Evolutionary conservation across 108 stramenopile species (phyloP).

Genomic region (Nannochloropsis oceanica): DNA sequence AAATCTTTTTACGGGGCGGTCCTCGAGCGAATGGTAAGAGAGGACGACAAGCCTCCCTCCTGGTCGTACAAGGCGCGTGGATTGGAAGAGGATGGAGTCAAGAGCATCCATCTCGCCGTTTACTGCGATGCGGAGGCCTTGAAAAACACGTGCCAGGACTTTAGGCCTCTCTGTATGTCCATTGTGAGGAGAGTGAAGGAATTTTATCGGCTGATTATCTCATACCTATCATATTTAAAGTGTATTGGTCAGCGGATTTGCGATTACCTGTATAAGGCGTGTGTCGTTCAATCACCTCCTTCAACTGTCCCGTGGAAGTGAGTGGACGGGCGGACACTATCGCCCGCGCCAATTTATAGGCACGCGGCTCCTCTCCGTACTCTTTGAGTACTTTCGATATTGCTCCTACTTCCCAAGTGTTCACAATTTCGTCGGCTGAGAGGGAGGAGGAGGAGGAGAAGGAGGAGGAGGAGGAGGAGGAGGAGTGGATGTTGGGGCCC

Average conservation of each 20-base stretch:
- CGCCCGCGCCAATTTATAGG: constrained; percentile 9
- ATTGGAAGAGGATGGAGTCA: constrained; percentile 15
- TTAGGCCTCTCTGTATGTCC: not conserved
- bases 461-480: not conserved
- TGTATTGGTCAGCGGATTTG: too few relatives aligned
- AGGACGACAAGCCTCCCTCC: constrained; percentile 20
- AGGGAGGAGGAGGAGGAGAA: too few relatives aligned
- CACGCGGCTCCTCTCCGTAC: not conserved
- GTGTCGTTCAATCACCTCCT: constrained; percentile 3
- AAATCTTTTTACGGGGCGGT: not conserved
- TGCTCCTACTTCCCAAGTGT: not conserved
- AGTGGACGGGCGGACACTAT: constrained; percentile 20
- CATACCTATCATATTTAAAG: too few relatives aligned
- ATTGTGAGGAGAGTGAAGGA: not conserved
- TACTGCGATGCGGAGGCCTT: constrained; percentile 9
- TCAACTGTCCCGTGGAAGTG: constrained; percentile 12
- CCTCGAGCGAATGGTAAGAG: constrained; percentile 33
- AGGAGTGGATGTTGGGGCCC: not conserved
- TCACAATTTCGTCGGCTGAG: not conserved
- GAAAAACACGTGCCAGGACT: constrained; percentile 28
- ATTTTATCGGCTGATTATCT: too few relatives aligned
- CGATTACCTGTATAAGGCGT: constrained; percentile 3
- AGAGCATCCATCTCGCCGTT: constrained; percentile 29
- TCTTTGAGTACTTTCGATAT: not conserved
- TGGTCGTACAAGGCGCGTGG: not conserved